Conservation (phyloP, 225 moss, liverwort and hornwort species). For the Takakia lepidozioides region DNA sequence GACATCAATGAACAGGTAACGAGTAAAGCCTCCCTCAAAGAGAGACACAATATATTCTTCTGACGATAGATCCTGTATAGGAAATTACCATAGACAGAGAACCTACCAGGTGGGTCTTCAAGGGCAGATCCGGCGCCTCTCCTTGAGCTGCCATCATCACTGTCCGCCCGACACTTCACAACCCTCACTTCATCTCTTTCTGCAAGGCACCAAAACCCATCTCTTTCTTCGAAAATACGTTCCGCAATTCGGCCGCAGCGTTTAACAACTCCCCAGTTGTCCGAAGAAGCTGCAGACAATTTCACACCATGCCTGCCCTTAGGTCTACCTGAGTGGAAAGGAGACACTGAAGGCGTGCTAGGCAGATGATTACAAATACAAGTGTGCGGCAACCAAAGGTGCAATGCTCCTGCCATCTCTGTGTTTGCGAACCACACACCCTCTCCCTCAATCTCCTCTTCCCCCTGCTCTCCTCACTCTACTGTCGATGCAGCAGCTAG, state of each 20-base stretch:
- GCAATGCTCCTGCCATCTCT: too few relatives aligned
- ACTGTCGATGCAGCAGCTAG: too few relatives aligned
- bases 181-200: too few relatives aligned
- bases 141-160: conserved; percentile 14
- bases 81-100: background rate
- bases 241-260: background rate
- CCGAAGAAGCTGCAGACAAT: background rate
- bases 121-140: conserved; percentile 14
- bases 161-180: conserved; percentile 14
- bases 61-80: too few relatives aligned
- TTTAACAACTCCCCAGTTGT: background rate
- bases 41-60: too few relatives aligned
- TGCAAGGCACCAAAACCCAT: too few relatives aligned
- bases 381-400: too few relatives aligned
- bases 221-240: background rate
- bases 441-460: too few relatives aligned
- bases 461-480: too few relatives aligned
- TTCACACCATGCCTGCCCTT: background rate
- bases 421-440: too few relatives aligned
- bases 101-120: conserved; percentile 21
- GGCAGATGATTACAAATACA: conserved; percentile 4
- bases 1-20: background rate
- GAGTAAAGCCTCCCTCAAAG: background rate
- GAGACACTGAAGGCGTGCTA: conserved; percentile 1
- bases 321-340: background rate